phyloP scores from a whole-genome alignment of 129 eudicot species.

The Mikania micrantha region DNA sequence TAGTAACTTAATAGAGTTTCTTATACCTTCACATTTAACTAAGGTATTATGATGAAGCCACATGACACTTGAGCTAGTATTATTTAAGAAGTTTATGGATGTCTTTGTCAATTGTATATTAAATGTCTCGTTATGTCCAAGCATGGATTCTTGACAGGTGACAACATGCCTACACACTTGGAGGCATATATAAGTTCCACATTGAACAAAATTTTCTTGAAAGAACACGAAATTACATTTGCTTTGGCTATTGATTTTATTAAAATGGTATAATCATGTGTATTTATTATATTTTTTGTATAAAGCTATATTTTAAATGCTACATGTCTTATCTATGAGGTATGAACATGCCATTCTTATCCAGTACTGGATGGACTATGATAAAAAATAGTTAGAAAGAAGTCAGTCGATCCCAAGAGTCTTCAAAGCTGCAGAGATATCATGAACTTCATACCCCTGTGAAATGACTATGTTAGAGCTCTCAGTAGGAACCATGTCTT shows the following conservation, averaged over 20 bases:
- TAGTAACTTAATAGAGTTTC: background rate
- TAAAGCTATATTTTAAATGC: conserved; percentile 12
- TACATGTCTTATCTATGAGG: conserved; percentile 22
- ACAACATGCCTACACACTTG: background rate
- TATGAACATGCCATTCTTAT: conserved; percentile 18
- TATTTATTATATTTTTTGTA: background rate
- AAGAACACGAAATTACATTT: background rate
- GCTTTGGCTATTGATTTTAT: conserved; percentile 18
- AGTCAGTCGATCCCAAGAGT: conserved; percentile 38
- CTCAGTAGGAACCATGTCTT: conserved; percentile 45
- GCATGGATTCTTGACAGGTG: background rate
- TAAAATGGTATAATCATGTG: conserved; percentile 12
- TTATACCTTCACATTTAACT: background rate
- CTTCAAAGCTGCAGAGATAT: conserved; percentile 50
- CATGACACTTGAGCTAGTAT: background rate
- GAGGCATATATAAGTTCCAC: background rate
- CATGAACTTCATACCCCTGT: conserved; percentile 52
- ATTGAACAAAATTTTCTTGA: background rate
- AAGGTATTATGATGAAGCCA: background rate
- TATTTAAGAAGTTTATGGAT: background rate
- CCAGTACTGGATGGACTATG: conserved; percentile 7
- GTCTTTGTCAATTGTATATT: too few species aligned
- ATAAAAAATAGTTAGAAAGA: conserved; percentile 13
- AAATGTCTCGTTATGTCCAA: background rate
- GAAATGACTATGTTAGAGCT: conserved; percentile 36